A percentile compares a stretch with the other conserved stretches of the same genome.
These are phyloP conservation scores for Coniochaeta sp. DNA, from an alignment of 2,329 filamentous ascomycete species.

Conservation along the genomic window DNA sequence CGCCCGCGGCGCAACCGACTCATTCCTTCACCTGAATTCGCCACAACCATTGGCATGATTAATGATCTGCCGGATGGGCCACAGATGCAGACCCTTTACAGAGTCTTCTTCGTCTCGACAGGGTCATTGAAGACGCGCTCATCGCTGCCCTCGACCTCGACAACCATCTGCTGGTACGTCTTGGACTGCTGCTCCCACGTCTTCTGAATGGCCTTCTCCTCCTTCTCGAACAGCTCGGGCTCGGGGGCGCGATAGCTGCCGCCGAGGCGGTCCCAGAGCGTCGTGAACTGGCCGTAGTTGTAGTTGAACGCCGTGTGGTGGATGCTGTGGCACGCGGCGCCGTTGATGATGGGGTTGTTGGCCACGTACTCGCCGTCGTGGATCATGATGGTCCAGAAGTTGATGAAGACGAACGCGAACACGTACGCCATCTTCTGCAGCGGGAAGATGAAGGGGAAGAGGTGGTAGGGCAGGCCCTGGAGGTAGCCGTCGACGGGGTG, in stretches of 20 bases:
- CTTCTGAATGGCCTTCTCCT: conserved; percentile 74
- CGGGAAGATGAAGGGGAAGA: conserved; percentile 89
- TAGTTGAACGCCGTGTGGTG: conserved; percentile 85
- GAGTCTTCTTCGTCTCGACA: conserved; percentile 38
- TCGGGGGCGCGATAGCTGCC: conserved; percentile 84
- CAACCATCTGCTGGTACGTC: conserved; percentile 70
- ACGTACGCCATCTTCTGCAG: conserved; percentile 88
- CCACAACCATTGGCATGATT: neutral
- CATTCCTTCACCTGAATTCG: too few species aligned
- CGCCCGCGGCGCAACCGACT: too few species aligned
- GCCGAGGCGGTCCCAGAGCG: conserved; percentile 81
- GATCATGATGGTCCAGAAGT: conserved; percentile 95
- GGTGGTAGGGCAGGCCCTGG: conserved; percentile 84
- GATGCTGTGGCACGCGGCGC: conserved; percentile 87
- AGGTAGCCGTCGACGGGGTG: conserved; percentile 87
- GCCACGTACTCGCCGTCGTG: conserved; percentile 92
- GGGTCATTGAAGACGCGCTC: conserved; percentile 37
- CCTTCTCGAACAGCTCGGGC: conserved; percentile 73
- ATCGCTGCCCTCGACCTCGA: conserved; percentile 59
- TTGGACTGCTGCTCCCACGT: conserved; percentile 73
- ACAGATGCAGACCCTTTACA: conserved; percentile 14
- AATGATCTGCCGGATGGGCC: neutral
- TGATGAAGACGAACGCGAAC: conserved; percentile 81
- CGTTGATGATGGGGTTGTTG: conserved; percentile 87
- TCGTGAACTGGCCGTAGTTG: conserved; percentile 95